Evolutionary conservation across 208 protist species (phyloP).

Genomic region (Crithidia thermophila): DNA sequence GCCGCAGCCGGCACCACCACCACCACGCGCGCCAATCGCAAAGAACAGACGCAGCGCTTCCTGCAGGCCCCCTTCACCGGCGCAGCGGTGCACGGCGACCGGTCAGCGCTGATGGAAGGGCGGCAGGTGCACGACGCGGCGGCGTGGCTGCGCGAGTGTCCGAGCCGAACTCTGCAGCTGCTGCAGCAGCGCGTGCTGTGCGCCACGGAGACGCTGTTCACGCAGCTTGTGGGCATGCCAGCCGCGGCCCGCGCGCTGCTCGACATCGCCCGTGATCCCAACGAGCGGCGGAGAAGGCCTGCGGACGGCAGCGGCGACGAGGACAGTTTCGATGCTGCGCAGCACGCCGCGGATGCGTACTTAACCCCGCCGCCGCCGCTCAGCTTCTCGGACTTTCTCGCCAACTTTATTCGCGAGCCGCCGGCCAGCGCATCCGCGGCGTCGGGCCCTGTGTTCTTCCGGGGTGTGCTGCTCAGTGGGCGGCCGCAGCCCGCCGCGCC

Average conservation of each 20-base stretch:
- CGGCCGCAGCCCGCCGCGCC: slow-evolving; percentile 36
- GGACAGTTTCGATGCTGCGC: slow-evolving; percentile 1
- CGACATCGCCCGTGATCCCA: not conserved
- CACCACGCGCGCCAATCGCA: not conserved
- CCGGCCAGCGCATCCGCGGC: not conserved
- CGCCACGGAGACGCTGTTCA: slow-evolving; percentile 30
- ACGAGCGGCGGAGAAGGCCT: not conserved
- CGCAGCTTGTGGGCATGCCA: slow-evolving; percentile 36
- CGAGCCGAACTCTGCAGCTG: slow-evolving; percentile 33
- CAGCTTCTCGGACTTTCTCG: slow-evolving; percentile 31
- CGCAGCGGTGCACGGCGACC: slow-evolving; percentile 21
- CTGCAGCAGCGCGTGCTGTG: slow-evolving; percentile 57
- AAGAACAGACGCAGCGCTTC: slow-evolving; percentile 10
- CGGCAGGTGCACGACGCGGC: slow-evolving; percentile 43
- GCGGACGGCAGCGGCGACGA: not conserved
- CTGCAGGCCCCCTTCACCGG: slow-evolving; percentile 23
- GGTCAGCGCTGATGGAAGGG: slow-evolving; percentile 24
- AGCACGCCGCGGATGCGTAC: slow-evolving; percentile 4
- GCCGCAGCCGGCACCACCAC: not conserved
- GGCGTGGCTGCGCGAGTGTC: slow-evolving; percentile 48
- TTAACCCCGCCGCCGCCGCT: slow-evolving; percentile 24
- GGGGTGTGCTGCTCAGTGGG: slow-evolving; percentile 26
- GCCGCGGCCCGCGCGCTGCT: slow-evolving; percentile 19
- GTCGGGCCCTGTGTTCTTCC: not conserved
- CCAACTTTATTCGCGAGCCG: slow-evolving; percentile 17